A percentile compares a stretch with the other conserved stretches of the same genome.
Evolutionary conservation across 2,329 filamentous ascomycete genomes (phyloP).

Genomic region (Penicillium sp.): DNA sequence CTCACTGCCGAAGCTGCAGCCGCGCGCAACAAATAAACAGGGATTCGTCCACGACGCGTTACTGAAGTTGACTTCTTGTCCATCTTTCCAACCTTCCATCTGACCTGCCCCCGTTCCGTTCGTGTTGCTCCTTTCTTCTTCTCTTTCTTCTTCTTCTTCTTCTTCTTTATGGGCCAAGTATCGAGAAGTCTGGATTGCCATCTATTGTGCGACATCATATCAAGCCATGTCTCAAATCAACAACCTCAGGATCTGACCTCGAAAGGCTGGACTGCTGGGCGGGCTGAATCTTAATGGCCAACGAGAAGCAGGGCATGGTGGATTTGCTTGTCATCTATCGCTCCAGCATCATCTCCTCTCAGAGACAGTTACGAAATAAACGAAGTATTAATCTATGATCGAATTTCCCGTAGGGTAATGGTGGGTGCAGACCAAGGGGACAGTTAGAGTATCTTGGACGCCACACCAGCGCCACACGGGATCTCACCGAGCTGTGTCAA

Average conservation of each 20-base stretch:
- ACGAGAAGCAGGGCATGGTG: neutral
- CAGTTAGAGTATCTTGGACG: neutral
- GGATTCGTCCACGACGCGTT: neutral
- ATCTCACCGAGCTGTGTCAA: neutral
- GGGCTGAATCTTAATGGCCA: neutral
- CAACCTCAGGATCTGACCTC: neutral
- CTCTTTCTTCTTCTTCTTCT: neutral
- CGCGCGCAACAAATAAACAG: conserved; percentile 59
- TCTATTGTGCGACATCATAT: neutral
- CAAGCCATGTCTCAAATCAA: conserved; percentile 2
- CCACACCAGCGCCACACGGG: neutral
- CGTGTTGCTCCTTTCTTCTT: neutral
- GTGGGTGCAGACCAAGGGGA: neutral
- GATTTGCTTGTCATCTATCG: neutral
- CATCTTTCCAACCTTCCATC: no score
- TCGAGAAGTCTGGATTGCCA: neutral
- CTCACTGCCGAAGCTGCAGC: conserved; percentile 73
- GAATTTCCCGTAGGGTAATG: neutral
- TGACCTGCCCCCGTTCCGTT: no score
- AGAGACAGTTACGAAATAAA: neutral
- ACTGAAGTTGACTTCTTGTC: no score
- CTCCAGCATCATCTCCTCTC: neutral
- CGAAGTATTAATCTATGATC: neutral
- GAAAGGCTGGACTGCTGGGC: neutral
- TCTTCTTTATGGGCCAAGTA: neutral